These are phyloP conservation scores for Daldinia loculata DNA, from an alignment of 495 filamentous ascomycete species.

Conservation along the genomic window DNA sequence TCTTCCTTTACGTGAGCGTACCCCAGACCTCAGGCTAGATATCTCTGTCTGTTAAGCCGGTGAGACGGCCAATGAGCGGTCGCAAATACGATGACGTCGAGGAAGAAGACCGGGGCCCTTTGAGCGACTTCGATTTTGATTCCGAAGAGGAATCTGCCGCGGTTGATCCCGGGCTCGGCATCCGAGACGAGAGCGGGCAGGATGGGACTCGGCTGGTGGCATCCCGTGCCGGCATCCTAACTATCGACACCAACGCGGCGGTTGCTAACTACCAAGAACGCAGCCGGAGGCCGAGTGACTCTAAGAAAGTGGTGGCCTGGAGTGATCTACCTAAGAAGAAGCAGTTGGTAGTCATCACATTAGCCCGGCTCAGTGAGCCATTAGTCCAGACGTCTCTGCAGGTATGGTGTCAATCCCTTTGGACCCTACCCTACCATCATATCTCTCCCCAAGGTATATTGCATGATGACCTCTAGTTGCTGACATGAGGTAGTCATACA, in stretches of 20 bases:
- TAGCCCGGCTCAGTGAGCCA: slow-evolving; percentile 80
- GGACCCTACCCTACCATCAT: not conserved
- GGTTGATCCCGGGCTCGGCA: slow-evolving; percentile 25
- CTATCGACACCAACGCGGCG: slow-evolving; percentile 26
- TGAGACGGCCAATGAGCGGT: slow-evolving; percentile 29
- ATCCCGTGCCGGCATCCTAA: slow-evolving; percentile 30
- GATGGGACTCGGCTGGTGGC: slow-evolving; percentile 24
- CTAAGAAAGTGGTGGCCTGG: slow-evolving; percentile 65
- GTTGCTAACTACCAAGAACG: not conserved
- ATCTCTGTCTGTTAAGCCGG: not conserved
- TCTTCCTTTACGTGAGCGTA: not conserved
- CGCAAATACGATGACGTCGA: slow-evolving; percentile 23
- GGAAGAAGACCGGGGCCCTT: slow-evolving; percentile 32
- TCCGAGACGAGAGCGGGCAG: slow-evolving; percentile 28
- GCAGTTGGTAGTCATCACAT: slow-evolving; percentile 76
- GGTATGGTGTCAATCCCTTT: slow-evolving; percentile 36
- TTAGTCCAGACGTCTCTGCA: slow-evolving; percentile 80
- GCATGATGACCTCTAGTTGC: slow-evolving; percentile 6
- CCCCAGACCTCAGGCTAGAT: slow-evolving; percentile 1
- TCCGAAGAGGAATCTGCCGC: slow-evolving; percentile 28
- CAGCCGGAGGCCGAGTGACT: slow-evolving; percentile 18
- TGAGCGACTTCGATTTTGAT: slow-evolving; percentile 32
- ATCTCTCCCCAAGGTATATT: not conserved
- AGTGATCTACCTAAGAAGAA: slow-evolving; percentile 73
- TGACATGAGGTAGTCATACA: slow-evolving; percentile 63